These are phyloP conservation scores for Ustilago cynodontis DNA, from an alignment of 1,284 basidiomycete species.

Conservation along the genomic window DNA sequence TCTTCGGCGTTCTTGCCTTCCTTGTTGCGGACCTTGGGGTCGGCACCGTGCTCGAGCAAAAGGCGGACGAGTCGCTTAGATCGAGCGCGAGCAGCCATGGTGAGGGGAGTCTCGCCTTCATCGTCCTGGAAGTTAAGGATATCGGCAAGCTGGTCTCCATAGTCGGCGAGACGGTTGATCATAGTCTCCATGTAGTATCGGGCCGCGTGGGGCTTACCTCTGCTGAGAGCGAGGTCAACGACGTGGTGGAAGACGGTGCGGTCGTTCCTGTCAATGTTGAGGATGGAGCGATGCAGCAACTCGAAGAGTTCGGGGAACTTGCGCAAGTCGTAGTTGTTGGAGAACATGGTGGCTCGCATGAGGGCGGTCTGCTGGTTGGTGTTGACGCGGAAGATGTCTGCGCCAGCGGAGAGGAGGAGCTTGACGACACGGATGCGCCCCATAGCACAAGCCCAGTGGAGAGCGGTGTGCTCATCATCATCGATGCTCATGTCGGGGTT, in stretches of 20 bases:
- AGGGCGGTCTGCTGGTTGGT: conserved; percentile 95
- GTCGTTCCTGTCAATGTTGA: conserved; percentile 98
- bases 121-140: conserved; percentile 99
- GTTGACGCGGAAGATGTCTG: conserved; percentile 97
- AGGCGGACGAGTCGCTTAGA: conserved; percentile 97
- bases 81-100: conserved; percentile 93
- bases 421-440: conserved; percentile 97
- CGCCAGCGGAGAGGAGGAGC: conserved; percentile 90
- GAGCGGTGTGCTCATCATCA: conserved; percentile 95
- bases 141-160: conserved; percentile 94
- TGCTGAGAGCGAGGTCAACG: conserved; percentile 97
- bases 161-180: conserved; percentile 88
- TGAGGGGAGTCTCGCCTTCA: conserved; percentile 97
- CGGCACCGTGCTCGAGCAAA: conserved; percentile 94
- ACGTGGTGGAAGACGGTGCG: conserved; percentile 99
- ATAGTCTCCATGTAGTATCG: conserved; percentile 99
- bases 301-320: conserved; percentile 99
- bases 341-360: conserved; percentile 99
- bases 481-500: conserved; percentile 97
- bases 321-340: conserved; percentile 98
- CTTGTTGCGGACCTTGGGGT: conserved; percentile 93
- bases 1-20: conserved; percentile 98
- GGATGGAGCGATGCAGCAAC: conserved; percentile 92
- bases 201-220: conserved; percentile 96
- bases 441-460: conserved; percentile 99